These are phyloP conservation scores for Geotrichum fermentans DNA, from an alignment of 1,139 yeast species.

Conservation along the genomic window DNA sequence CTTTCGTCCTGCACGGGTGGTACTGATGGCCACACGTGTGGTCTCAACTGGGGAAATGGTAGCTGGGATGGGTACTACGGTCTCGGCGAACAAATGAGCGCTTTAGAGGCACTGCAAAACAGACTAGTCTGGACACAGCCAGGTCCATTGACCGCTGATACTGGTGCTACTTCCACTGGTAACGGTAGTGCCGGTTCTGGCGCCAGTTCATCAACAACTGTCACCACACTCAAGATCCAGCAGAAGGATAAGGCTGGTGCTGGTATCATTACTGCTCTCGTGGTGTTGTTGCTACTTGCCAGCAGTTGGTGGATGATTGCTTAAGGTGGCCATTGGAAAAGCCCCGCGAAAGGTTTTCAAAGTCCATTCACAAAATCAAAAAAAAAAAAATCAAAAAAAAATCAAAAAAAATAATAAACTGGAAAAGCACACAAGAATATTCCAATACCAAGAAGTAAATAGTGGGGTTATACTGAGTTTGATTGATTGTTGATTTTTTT, in stretches of 20 bases:
- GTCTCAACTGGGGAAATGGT: slow-evolving; percentile 64
- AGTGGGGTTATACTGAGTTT: too few relatives aligned
- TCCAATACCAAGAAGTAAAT: too few relatives aligned
- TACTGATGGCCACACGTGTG: slow-evolving; percentile 84
- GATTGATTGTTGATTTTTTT: neutral
- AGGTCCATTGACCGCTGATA: slow-evolving; percentile 42
- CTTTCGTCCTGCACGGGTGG: slow-evolving; percentile 85
- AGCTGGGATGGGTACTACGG: slow-evolving; percentile 81
- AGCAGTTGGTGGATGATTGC: slow-evolving; percentile 67
- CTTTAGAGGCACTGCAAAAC: slow-evolving; percentile 70
- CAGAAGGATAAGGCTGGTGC: slow-evolving; percentile 82
- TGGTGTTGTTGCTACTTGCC: slow-evolving; percentile 60
- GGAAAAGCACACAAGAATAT: too few relatives aligned
- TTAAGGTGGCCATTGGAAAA: neutral
- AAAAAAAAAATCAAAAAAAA: neutral
- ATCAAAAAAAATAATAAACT: too few relatives aligned
- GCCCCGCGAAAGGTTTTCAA: neutral
- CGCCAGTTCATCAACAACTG: neutral
- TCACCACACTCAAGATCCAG: slow-evolving; percentile 6
- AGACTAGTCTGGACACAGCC: slow-evolving; percentile 40
- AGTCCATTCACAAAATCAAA: neutral
- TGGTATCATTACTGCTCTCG: slow-evolving; percentile 69
- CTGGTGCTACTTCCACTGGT: slow-evolving; percentile 47
- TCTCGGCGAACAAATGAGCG: slow-evolving; percentile 91
- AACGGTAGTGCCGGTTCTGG: slow-evolving; percentile 30